These are phyloP conservation scores for Sporothrix pallida DNA, from an alignment of 2,329 filamentous ascomycete genomes.

Conservation along the genomic window DNA sequence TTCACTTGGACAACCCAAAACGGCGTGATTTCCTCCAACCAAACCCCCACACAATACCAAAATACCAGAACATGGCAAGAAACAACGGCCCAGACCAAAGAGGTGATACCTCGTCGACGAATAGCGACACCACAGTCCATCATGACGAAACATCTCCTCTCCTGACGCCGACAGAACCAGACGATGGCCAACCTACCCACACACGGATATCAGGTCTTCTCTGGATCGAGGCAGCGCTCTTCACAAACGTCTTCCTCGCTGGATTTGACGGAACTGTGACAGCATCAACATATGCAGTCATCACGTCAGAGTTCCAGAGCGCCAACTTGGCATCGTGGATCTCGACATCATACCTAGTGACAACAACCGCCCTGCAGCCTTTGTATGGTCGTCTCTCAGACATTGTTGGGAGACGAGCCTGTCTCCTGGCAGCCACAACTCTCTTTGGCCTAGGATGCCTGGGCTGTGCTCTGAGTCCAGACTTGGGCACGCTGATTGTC, in stretches of 20 bases:
- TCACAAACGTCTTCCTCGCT: constrained; percentile 68
- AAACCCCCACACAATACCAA: not conserved
- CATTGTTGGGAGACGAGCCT: constrained; percentile 72
- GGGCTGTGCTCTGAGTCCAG: constrained; percentile 63
- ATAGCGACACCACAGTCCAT: not conserved
- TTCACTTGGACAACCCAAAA: too few species aligned
- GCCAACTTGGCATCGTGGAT: constrained; percentile 62
- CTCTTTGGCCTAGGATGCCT: constrained; percentile 48
- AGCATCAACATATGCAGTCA: constrained; percentile 72
- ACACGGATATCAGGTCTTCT: constrained; percentile 51
- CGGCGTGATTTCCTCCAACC: too few species aligned
- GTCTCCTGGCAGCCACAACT: constrained; percentile 64
- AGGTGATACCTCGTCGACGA: not conserved
- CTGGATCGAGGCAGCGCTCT: constrained; percentile 66
- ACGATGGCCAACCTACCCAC: not conserved
- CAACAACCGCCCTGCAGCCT: constrained; percentile 75
- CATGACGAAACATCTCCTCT: constrained; percentile 15
- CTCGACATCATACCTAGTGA: constrained; percentile 70
- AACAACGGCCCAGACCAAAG: not conserved
- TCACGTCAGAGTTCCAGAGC: constrained; percentile 54
- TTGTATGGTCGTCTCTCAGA: constrained; percentile 57
- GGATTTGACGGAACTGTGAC: constrained; percentile 77
- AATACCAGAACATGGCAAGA: not conserved
- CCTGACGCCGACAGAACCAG: not conserved
- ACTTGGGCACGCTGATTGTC: constrained; percentile 53